Evolutionary conservation across 495 filamentous ascomycete genomes (phyloP), one percentile per base, ranked within the genome.

Genomic region (Barbatosphaeria neglecta): DNA sequence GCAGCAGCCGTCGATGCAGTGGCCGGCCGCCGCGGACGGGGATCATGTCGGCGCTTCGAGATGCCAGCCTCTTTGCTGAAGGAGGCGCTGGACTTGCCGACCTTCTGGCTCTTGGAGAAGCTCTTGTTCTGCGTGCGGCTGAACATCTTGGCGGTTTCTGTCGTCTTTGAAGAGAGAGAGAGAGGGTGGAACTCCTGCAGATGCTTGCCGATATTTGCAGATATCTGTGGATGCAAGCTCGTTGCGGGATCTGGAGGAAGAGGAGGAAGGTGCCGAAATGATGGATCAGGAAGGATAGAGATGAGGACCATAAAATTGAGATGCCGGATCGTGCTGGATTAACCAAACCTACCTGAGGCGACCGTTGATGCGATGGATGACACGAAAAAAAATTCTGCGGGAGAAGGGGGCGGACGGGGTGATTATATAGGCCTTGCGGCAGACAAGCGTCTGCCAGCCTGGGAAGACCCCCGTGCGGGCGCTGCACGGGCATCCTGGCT

Each of bases 31-130:
- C 66, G 67, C n/a, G n/a, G n/a, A 23, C 51, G 55, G 38, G 61
- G 47, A 15, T 72, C 69, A 51, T 67, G 61, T 18, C 67, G 62
- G 27, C 59, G 57, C 48, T 74, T 74, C 8, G 67, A 64, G 15
- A 74, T 52, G 9, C 70, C 70, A 15, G 64, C 50, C 17, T 61
- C 66, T 44, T 70, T 72, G 50, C 58, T 65, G 56, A 72, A 67
- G 2, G 69, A 73, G 11, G 69, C 60, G 50, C 44, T 69, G 8
- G 70, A 70, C 43, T 65, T 69, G 37, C 56, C 57, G 17, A 55
- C 46, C 40, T 62, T 64, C 7, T 62, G 58, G 44, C 55, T 58
- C 51, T 65, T 72, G 35, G 68, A 68, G 44, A 67, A 68, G 59
- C 67, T 72, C 59, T 63, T 70, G 60, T 23, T 61, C 33, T 63